Conservation (phyloP, 768 basidiomycete genomes). For the Lentinus tigrinus region DNA sequence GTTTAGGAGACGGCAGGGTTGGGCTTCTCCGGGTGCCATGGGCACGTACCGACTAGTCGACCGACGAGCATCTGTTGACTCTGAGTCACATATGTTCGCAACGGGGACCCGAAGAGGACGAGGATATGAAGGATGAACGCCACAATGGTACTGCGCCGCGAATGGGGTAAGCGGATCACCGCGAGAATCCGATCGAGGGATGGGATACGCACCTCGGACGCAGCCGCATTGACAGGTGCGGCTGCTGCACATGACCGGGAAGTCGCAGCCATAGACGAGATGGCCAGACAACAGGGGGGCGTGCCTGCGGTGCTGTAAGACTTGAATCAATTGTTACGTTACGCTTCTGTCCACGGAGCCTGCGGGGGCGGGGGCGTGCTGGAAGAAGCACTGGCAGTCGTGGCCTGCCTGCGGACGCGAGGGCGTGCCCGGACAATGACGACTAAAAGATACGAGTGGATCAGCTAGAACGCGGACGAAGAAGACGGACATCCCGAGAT, state of each 20-base stretch:
- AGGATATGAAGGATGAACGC: background rate
- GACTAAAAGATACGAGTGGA: no score
- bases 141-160: background rate
- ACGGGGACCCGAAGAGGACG: background rate
- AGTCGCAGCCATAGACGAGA: no score
- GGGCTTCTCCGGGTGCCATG: background rate
- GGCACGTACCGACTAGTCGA: background rate
- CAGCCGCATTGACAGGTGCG: background rate
- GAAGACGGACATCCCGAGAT: background rate
- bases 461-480: background rate
- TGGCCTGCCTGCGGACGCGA: no score
- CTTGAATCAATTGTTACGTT: background rate
- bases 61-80: background rate
- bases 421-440: no score
- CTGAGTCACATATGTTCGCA: background rate
- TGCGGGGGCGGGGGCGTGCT: background rate
- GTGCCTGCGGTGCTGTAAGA: background rate
- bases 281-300: background rate
- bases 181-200: background rate
- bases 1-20: background rate
- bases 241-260: background rate
- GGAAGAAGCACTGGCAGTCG: no score
- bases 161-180: background rate
- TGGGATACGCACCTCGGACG: background rate
- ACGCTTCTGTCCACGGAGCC: background rate